Evolutionary conservation across 2,329 filamentous ascomycete species (phyloP).

Genomic region (Sporothrix pallida): DNA sequence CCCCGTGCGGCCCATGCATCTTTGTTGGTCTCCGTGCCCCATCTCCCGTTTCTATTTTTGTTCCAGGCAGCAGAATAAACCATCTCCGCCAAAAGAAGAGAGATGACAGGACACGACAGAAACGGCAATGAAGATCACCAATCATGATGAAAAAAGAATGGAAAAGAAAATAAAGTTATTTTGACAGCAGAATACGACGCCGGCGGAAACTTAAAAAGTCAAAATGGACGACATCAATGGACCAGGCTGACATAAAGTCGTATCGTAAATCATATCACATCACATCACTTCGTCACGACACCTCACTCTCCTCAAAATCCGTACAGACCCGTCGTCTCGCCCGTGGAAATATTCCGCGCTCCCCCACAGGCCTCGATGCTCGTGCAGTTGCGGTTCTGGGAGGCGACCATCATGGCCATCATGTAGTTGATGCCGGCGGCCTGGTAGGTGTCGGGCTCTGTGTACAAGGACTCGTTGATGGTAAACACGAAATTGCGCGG

Average conservation of each 20-base stretch:
- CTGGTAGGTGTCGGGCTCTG: constrained; percentile 56
- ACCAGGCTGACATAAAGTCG: neutral
- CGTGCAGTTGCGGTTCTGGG: constrained; percentile 11
- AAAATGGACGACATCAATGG: too few relatives aligned
- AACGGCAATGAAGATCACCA: too few relatives aligned
- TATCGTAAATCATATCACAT: constrained; percentile 2
- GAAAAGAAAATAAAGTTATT: too few relatives aligned
- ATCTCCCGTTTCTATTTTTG: neutral
- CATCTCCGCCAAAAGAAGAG: neutral
- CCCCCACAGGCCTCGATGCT: constrained; percentile 7
- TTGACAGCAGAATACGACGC: too few relatives aligned
- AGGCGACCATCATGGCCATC: constrained; percentile 23
- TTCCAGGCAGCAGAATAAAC: neutral
- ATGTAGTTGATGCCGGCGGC: constrained; percentile 54
- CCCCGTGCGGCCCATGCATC: neutral
- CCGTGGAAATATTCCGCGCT: neutral
- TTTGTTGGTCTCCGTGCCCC: neutral
- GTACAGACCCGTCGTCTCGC: neutral
- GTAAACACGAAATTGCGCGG: constrained; percentile 56
- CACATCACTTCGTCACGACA: neutral
- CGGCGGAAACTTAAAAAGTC: too few relatives aligned
- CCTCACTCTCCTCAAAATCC: neutral
- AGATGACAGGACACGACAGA: neutral
- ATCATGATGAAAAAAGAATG: too few relatives aligned
- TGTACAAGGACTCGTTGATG: constrained; percentile 45